Percentiles rank a stretch among this genome's conserved stretches.
phyloP scores from a whole-genome alignment of 163 green algal genomes.

The Chloroidium sp. region DNA sequence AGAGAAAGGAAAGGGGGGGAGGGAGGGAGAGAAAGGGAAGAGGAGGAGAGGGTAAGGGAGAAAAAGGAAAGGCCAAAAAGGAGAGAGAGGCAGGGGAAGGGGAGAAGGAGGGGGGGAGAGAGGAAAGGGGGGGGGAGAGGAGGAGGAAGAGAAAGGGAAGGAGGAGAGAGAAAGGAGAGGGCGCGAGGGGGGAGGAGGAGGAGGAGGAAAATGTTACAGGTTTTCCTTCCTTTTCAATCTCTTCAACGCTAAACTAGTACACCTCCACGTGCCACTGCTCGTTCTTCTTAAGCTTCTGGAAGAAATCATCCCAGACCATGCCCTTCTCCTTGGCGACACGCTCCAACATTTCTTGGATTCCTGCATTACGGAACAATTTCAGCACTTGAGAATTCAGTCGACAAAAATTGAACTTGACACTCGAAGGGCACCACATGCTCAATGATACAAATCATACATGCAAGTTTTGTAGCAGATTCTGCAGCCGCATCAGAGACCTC shows the following conservation, averaged over 20 bases:
- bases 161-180: background rate
- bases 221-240: too few species aligned
- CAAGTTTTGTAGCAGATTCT: background rate
- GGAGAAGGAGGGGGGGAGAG: background rate
- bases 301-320: slow-evolving; percentile 84
- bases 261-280: slow-evolving; percentile 94
- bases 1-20: background rate
- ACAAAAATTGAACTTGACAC: background rate
- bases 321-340: slow-evolving; percentile 81
- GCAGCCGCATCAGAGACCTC: background rate
- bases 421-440: background rate
- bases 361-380: slow-evolving; percentile 14
- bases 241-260: slow-evolving; percentile 51
- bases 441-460: background rate
- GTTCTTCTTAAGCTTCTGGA: slow-evolving; percentile 87
- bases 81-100: background rate
- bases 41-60: slow-evolving; percentile 2
- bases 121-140: background rate
- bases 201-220: background rate
- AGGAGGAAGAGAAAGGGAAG: background rate
- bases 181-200: background rate
- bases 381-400: background rate
- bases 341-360: slow-evolving; percentile 93
- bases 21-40: background rate
- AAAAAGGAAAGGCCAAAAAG: background rate